Conservation (phyloP, 2,329 filamentous ascomycete genomes). For the Cytospora mali region DNA sequence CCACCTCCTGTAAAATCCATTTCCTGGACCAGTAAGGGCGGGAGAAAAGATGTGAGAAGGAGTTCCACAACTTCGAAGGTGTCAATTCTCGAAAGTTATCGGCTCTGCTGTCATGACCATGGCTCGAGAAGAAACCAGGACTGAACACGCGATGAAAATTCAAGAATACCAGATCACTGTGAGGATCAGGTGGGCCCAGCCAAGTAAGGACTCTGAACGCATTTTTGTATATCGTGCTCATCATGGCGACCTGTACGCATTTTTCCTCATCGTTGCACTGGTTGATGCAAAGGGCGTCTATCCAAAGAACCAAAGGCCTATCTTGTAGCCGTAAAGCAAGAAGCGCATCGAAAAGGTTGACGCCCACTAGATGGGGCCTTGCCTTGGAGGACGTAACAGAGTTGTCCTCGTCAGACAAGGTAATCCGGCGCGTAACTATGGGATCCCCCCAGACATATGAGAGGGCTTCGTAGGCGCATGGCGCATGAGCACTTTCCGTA, state of each 20-base stretch:
- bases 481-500: neutral
- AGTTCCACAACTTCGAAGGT: neutral
- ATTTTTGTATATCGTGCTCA: conserved; percentile 3
- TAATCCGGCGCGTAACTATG: neutral
- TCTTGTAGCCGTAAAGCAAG: neutral
- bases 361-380: neutral
- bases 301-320: neutral
- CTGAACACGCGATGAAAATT: neutral
- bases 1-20: neutral
- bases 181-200: neutral
- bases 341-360: neutral
- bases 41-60: neutral
- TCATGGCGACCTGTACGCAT: conserved; percentile 16
- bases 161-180: neutral
- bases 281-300: conserved; percentile 20
- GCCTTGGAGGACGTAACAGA: neutral
- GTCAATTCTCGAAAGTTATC: neutral
- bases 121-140: neutral
- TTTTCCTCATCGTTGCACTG: conserved; percentile 12
- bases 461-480: neutral
- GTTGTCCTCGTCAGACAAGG: neutral
- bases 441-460: neutral
- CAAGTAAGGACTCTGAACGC: neutral
- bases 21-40: neutral
- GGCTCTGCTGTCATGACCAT: neutral